Evolutionary conservation across 2,329 filamentous ascomycete genomes (phyloP), one percentile per base, ranked within the genome.

Genomic region (Emmonsia crescens): DNA sequence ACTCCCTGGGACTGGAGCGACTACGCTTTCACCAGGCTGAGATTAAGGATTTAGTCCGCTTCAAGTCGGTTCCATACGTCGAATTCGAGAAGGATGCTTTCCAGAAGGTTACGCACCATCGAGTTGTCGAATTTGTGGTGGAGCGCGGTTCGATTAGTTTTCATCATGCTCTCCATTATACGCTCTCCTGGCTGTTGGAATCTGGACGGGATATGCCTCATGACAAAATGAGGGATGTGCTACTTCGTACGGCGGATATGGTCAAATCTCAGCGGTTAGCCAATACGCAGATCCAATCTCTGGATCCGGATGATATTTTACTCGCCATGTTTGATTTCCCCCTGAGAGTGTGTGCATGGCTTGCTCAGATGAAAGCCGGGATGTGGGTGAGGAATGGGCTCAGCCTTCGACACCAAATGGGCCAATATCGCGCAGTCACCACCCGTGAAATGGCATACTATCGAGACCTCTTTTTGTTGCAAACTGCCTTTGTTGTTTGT

Each of bases 381-480:
- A 96, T 97, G 86, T 99, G 95, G 94, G 93, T 99, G 65, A 86
- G 94, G 61, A 99, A 99, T 71, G 94, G 94, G 1, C 91, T 99
- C 71, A 97, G 93, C 69, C 82, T 99, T 59, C 86, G 93, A 46
- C 94, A 99, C 73, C 94, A 99, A 75, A 94, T 95, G 72, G 89
- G 89, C 59, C 94, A 92, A 21, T 99, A 99, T 72, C 87, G 91
- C 19, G 92, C 91, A 48, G 91, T 96, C 16, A 85, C 86, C 12
- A 90, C 95, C 69, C 83, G 94, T 66, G 94, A 99, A 73, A 89
- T 96, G 24, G 91, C 91, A 1, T 93, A 96, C 70, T 93, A 96
- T 69, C 85, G 94, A 62, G 95, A 99, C 71, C 89, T 99, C 52
- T 96, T 97, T 73, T 83, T 99, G 57, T 77, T 99, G 16, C 94